Percentiles rank a stretch among this genome's conserved stretches.
Conservation (phyloP, 495 filamentous ascomycete genomes). For the Aspergillus sclerotiicarbonarius region DNA sequence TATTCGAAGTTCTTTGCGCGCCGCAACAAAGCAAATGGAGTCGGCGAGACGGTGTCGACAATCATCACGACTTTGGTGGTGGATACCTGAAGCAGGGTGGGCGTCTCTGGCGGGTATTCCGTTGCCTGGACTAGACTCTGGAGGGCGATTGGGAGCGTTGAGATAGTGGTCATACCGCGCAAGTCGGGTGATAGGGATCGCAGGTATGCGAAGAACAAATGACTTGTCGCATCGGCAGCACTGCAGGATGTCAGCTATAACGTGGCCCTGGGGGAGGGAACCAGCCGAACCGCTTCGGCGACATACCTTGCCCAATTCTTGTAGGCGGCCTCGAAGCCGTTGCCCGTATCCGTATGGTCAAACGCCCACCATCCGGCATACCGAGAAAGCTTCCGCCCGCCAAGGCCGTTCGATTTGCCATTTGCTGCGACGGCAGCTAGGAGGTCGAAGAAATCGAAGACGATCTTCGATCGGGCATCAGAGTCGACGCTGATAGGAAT, state of each 20-base stretch:
- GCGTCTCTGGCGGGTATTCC: slow-evolving; percentile 86
- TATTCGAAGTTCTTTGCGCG: slow-evolving; percentile 95
- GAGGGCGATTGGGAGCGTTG: slow-evolving; percentile 81
- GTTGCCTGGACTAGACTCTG: slow-evolving; percentile 88
- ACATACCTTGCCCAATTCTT: slow-evolving; percentile 71
- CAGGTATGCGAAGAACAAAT: slow-evolving; percentile 96
- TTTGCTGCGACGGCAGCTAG: slow-evolving; percentile 78
- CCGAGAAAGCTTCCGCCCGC: slow-evolving; percentile 88
- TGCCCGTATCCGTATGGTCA: slow-evolving; percentile 78
- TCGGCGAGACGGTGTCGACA: slow-evolving; percentile 91
- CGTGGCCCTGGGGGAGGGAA: background rate
- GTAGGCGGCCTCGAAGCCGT: slow-evolving; percentile 96
- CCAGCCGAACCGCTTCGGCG: background rate
- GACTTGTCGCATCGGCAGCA: slow-evolving; percentile 91
- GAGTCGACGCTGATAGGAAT: slow-evolving; percentile 93
- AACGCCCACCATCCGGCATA: slow-evolving; percentile 99
- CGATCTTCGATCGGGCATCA: slow-evolving; percentile 79
- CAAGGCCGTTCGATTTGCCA: slow-evolving; percentile 89
- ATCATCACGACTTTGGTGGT: slow-evolving; percentile 95
- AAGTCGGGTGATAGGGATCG: slow-evolving; percentile 83
- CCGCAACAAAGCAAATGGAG: slow-evolving; percentile 86
- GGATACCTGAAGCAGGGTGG: slow-evolving; percentile 70
- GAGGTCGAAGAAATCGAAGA: slow-evolving; percentile 95
- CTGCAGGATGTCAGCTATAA: slow-evolving; percentile 43
- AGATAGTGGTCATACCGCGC: slow-evolving; percentile 68